These are phyloP conservation scores for Leptodermis oblonga DNA, from an alignment of 257 asterid genomes.

Conservation along the genomic window DNA sequence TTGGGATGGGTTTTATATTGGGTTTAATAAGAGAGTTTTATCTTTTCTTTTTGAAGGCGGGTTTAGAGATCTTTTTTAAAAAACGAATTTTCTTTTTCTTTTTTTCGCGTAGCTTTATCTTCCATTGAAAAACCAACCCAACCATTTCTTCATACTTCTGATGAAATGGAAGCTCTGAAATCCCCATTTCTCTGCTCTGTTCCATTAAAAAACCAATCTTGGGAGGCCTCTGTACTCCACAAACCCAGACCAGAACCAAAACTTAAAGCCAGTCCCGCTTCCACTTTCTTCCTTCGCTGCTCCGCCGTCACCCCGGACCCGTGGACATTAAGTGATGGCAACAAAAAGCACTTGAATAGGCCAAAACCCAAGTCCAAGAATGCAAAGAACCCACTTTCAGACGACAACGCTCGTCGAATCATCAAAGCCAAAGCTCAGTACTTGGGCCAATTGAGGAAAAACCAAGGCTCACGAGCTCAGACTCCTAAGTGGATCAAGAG, in stretches of 20 bases:
- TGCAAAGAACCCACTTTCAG: slow-evolving; percentile 74
- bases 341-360: slow-evolving; percentile 37
- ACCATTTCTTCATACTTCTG: too few relatives aligned
- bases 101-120: too few relatives aligned
- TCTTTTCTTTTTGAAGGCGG: too few relatives aligned
- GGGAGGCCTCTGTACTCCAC: slow-evolving; percentile 19
- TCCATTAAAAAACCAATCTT: slow-evolving; percentile 29
- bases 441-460: slow-evolving; percentile 69
- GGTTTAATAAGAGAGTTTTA: too few relatives aligned
- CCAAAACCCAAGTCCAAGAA: slow-evolving; percentile 73
- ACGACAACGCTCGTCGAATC: slow-evolving; percentile 91
- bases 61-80: too few relatives aligned
- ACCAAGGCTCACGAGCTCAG: slow-evolving; percentile 83
- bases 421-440: slow-evolving; percentile 84
- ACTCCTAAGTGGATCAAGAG: slow-evolving; percentile 91
- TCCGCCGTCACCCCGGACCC: slow-evolving; percentile 80
- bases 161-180: slow-evolving; percentile 72
- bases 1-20: too few relatives aligned
- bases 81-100: not conserved
- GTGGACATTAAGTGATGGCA: slow-evolving; percentile 84
- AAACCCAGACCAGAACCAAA: slow-evolving; percentile 19
- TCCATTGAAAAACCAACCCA: not conserved
- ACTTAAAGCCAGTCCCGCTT: not conserved
- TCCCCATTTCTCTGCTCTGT: slow-evolving; percentile 48
- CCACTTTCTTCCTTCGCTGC: slow-evolving; percentile 34